Base-by-base conservation (phyloP, 2,329 filamentous ascomycete genomes). In the Colletotrichum sp. region DNA sequence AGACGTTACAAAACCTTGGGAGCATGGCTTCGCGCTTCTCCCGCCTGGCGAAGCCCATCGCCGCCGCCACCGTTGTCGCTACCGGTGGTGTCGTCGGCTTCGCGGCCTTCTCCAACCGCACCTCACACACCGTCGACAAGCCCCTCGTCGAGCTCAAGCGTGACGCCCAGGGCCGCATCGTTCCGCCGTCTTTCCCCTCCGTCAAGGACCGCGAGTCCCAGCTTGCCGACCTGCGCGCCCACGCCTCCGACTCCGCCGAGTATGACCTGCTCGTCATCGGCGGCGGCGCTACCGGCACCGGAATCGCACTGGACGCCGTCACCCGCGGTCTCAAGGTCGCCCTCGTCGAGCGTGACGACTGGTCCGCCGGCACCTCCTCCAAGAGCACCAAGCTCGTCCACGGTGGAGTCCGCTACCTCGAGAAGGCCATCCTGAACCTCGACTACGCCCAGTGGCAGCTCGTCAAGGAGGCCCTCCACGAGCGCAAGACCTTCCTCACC, bases 351-450 rank as follows among this genome's bases (percentile, higher is more conserved):
- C 90, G 94, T 77, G 95, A 96, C 83, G 94, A 97, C 84, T 97
- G 96, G 83, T 93, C 93, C 79, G 90, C 93, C 77, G 94, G 95
- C 34, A 96, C 94, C 55, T 96, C 94, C 87, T 95, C 93, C 84
- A 96, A 96, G 87, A 96, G 94, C 86, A 97, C 94, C 65, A 97
- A 97, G 85, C 89, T 97, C 69, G 95, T 97, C 21, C 94, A 97
- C 84, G 94, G 94, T 79, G 94, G 94, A 81, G 95, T 97, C 75
- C 91, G 94, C 78, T 97, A 96, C 83, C 88, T 97, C 74, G 95
- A 97, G 84, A 97, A 97, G 88, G 94, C 94, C 70, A 92, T 97
- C 66, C 95, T 93, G 93, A 94, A 96, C 83, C 87, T 96, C 80
- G 94, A 97, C 84, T 96, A 96, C 83, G 93, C 93, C 79, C 94